Conservation (phyloP, 1,284 basidiomycete species). For the Tilletia walkeri region DNA sequence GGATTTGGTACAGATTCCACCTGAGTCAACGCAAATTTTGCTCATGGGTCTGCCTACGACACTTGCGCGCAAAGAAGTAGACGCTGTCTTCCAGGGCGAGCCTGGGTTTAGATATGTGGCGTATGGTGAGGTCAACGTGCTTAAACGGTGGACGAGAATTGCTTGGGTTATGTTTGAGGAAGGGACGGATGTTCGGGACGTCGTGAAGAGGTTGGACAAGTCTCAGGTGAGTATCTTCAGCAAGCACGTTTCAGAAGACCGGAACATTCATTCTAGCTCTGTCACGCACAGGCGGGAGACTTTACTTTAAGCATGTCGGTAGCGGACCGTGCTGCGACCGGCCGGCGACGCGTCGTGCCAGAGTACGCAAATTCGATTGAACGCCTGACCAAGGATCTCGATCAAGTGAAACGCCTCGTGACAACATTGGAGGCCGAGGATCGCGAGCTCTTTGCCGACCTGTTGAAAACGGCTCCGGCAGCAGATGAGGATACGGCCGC, state of each 20-base stretch:
- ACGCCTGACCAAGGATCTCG: conserved; percentile 39
- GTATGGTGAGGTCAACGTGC: conserved; percentile 44
- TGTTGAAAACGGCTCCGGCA: not conserved
- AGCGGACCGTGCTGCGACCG: conserved; percentile 39
- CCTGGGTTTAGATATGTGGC: conserved; percentile 48
- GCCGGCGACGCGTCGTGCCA: conserved; percentile 42
- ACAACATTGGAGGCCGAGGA: conserved; percentile 40
- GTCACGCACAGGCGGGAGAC: conserved; percentile 33
- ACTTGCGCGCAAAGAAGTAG: conserved; percentile 34
- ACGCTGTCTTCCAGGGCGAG: conserved; percentile 34
- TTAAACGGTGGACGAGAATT: conserved; percentile 40
- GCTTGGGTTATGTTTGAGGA: conserved; percentile 49
- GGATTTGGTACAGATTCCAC: conserved; percentile 36
- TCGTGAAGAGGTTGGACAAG: conserved; percentile 33
- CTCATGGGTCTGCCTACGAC: conserved; percentile 42
- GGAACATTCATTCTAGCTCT: not conserved
- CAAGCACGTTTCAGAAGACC: no score
- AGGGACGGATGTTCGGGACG: conserved; percentile 36
- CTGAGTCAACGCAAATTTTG: conserved; percentile 41
- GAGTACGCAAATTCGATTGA: conserved; percentile 37
- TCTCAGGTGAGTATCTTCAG: conserved; percentile 4
- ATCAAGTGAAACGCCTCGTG: conserved; percentile 40
- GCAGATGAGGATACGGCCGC: not conserved
- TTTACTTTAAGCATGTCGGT: conserved; percentile 42
- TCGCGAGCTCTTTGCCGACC: conserved; percentile 29